Percentiles rank a stretch among this genome's conserved stretches.
Evolutionary conservation across 176 grass and related monocot genomes (phyloP).

Genomic region (Elymus sibiricus): DNA sequence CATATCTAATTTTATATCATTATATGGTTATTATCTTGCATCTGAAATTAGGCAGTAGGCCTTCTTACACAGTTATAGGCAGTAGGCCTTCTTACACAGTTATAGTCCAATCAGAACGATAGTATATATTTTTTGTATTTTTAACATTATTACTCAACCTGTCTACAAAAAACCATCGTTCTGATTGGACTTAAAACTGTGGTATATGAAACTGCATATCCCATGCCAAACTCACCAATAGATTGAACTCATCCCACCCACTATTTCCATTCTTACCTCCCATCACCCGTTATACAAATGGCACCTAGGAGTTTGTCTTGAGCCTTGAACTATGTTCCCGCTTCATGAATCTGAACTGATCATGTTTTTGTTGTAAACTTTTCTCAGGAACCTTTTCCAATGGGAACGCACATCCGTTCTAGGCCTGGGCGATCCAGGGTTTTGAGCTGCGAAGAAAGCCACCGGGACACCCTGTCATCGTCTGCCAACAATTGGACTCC

Average conservation of each 20-base stretch:
- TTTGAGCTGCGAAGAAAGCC: slow-evolving; percentile 61
- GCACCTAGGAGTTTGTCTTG: background rate
- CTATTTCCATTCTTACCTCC: background rate
- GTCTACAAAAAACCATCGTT: background rate
- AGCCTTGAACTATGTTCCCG: background rate
- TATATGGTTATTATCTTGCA: background rate
- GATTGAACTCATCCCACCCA: background rate
- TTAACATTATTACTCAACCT: background rate
- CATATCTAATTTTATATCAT: background rate
- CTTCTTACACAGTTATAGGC: background rate
- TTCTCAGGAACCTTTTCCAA: slow-evolving; percentile 81
- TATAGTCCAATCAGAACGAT: too few species aligned
- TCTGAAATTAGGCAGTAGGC: background rate
- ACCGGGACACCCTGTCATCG: slow-evolving; percentile 37
- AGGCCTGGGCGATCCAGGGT: slow-evolving; percentile 69
- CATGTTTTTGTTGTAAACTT: background rate
- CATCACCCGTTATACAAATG: background rate
- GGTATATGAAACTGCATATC: background rate
- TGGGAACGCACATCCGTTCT: slow-evolving; percentile 69
- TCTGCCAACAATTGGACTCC: slow-evolving; percentile 32
- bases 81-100: background rate
- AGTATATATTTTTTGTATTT: background rate
- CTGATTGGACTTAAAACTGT: background rate
- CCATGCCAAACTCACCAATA: background rate
- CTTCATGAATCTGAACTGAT: background rate